phyloP scores from a whole-genome alignment of 2,329 filamentous ascomycete genomes.

The Erysiphe pisi region DNA sequence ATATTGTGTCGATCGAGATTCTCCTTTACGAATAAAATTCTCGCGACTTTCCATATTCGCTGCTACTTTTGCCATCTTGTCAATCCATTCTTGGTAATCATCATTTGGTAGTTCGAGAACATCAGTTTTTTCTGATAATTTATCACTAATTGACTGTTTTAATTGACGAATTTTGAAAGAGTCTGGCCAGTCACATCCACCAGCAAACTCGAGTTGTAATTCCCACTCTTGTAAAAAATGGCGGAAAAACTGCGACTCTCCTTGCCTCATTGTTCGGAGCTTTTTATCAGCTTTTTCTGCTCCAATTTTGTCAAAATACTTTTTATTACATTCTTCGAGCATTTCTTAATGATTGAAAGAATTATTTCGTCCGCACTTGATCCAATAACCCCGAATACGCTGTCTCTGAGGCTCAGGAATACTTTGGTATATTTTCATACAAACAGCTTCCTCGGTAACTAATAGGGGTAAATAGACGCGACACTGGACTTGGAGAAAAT shows the following conservation, averaged over 20 bases:
- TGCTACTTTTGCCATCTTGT: background rate
- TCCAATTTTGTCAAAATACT: background rate
- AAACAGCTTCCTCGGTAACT: background rate
- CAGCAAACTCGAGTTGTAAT: no score
- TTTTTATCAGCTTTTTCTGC: background rate
- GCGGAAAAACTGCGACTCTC: background rate
- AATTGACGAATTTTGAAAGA: background rate
- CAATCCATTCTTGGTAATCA: background rate
- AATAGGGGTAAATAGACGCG: background rate
- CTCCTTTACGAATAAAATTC: background rate
- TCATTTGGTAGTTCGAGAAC: background rate
- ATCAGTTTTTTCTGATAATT: conserved; percentile 15
- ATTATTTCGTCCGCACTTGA: background rate
- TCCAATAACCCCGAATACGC: background rate
- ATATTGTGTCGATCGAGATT: background rate
- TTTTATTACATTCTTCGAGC: background rate
- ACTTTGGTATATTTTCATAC: background rate
- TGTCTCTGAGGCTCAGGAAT: background rate
- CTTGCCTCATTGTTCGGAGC: background rate
- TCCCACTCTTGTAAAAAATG: no score
- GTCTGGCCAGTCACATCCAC: no score
- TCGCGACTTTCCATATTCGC: background rate
- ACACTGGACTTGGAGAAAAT: background rate
- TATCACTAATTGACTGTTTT: background rate
- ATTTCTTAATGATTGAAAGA: background rate